Evolutionary conservation across 2,329 filamentous ascomycete species (phyloP).

Genomic region (Trichoderma harzianum): DNA sequence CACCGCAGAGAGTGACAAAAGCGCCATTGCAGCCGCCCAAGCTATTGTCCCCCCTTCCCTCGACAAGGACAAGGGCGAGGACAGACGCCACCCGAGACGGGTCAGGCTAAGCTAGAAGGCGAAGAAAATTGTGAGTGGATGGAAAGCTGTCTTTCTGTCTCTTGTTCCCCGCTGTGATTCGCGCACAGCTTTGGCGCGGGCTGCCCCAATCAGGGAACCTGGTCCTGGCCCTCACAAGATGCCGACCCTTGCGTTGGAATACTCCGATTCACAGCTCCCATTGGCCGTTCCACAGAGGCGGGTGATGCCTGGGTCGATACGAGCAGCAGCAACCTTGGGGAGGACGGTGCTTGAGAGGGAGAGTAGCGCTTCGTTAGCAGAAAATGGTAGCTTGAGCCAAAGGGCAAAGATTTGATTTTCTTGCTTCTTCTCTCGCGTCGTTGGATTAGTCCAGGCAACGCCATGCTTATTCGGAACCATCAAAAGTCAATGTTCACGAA

Average conservation of each 20-base stretch:
- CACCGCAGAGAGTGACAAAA: neutral
- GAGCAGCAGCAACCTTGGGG: neutral
- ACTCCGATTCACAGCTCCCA: neutral
- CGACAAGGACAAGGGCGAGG: constrained; percentile 1
- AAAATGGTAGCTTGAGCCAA: neutral
- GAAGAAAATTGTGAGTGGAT: neutral
- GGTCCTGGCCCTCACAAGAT: constrained; percentile 2
- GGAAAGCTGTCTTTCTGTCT: neutral
- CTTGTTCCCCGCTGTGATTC: constrained; percentile 28
- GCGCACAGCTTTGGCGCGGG: constrained; percentile 21
- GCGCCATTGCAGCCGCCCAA: constrained; percentile 25
- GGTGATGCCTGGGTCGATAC: neutral
- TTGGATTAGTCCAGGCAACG: neutral
- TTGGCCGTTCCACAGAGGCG: constrained; percentile 1
- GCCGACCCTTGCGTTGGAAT: neutral
- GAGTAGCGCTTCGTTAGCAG: neutral
- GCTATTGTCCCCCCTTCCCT: constrained; percentile 1
- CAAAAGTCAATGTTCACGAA: neutral
- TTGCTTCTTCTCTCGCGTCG: neutral
- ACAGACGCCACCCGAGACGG: constrained; percentile 15
- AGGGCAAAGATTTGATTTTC: neutral
- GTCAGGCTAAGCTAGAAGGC: neutral
- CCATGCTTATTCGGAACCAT: constrained; percentile 1
- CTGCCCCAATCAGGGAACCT: constrained; percentile 29
- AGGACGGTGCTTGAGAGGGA: neutral